phyloP scores from a whole-genome alignment of 768 basidiomycete genomes.

The Lactifluus hygrophoroides region DNA sequence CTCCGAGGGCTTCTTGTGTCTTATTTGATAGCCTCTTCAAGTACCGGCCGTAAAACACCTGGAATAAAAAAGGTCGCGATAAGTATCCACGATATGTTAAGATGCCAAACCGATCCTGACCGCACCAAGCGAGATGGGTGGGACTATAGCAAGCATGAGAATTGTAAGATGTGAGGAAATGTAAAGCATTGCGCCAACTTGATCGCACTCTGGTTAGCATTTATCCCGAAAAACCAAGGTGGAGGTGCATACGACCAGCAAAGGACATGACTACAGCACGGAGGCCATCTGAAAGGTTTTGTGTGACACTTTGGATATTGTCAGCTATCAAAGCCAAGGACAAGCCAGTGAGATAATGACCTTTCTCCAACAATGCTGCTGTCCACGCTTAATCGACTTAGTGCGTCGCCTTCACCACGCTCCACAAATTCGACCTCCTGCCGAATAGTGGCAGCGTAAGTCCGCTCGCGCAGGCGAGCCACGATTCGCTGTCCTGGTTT shows the following conservation, averaged over 20 bases:
- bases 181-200: conserved; percentile 93
- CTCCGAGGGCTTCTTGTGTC: conserved; percentile 92
- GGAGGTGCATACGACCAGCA: conserved; percentile 66
- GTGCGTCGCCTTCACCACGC: conserved; percentile 85
- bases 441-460: conserved; percentile 72
- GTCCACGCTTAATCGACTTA: conserved; percentile 86
- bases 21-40: conserved; percentile 82
- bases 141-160: conserved; percentile 89
- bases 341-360: conserved; percentile 29
- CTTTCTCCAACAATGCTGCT: conserved; percentile 92
- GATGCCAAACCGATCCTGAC: conserved; percentile 37
- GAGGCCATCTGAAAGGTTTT: conserved; percentile 71
- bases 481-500: conserved; percentile 78
- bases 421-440: conserved; percentile 95
- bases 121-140: conserved; percentile 79
- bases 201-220: not conserved
- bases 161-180: conserved; percentile 81
- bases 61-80: conserved; percentile 17
- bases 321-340: not conserved
- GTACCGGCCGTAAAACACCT: conserved; percentile 96
- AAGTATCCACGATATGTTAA: conserved; percentile 13
- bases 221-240: not conserved
- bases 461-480: conserved; percentile 71
- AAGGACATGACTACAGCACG: conserved; percentile 87
- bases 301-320: conserved; percentile 45